Evolutionary conservation across 768 basidiomycete species (phyloP), one percentile per base, ranked within the genome.

Genomic region (Crucibulum laeve): DNA sequence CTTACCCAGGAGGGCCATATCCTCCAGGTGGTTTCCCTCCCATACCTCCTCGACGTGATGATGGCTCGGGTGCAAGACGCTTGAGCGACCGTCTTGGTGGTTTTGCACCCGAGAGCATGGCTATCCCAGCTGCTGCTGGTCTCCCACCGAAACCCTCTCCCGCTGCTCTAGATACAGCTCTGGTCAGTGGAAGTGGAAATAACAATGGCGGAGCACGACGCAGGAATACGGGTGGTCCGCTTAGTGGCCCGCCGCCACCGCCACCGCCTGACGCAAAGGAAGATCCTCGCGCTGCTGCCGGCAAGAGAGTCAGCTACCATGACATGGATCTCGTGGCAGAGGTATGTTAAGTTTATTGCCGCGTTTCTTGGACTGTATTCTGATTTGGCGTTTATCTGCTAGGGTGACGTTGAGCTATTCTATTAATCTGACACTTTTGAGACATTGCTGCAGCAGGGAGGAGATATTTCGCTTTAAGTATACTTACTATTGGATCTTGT

Each of bases 321-420:
- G 94, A 97, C 65, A 89, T 96, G 83, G 94, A 97, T 69, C 70
- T 87, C 61, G 89, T 91, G 52, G 88, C 91, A 22, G 88, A 88
- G 73, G 82, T 76, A 42, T 49, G 67, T 62, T 11, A 34, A 34
- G 55, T 53, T 32, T 35, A 26, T 48, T 45, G 24, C 30, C 17
- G 14, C 15, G 34, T 34, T 25, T 45, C 19, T 25, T 25, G 44
- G 43, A 46, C 37, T n/a, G n/a, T n/a, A 40, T 38, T 41, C 49
- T 53, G 40, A 53, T 50, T 34, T 48, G 45, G 52, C 37, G 46
- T 40, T 30, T 45, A 10, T 11, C 35, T 49, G 24, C 50, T n/a
- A 74, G 74, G 84, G 77, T 28, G 84, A 80, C 61, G 77, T 79
- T 55, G 80, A 82, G 58, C 60, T 82, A 57, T 70, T 63, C 57